A percentile compares a stretch with the other conserved stretches of the same genome.
phyloP scores from a whole-genome alignment of 768 basidiomycete genomes.

The Kwoniella dendrophila region DNA sequence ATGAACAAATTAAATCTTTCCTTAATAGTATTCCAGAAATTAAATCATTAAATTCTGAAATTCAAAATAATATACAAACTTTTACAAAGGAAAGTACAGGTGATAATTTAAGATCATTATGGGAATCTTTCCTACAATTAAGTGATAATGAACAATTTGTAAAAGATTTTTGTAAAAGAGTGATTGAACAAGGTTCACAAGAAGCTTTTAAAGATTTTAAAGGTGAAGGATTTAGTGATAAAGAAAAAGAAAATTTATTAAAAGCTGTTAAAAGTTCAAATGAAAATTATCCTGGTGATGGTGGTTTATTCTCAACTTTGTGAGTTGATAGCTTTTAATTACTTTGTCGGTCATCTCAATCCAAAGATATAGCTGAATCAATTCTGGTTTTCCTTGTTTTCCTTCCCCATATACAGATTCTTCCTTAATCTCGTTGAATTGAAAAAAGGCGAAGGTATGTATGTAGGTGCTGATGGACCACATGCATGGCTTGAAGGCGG shows the following conservation, averaged over 20 bases:
- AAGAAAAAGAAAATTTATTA: constrained; percentile 35
- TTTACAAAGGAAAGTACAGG: constrained; percentile 60
- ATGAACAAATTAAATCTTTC: constrained; percentile 66
- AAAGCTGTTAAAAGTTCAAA: constrained; percentile 35
- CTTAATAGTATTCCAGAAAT: constrained; percentile 74
- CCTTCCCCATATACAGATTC: constrained; percentile 61
- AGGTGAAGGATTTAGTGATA: constrained; percentile 15
- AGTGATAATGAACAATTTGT: constrained; percentile 35
- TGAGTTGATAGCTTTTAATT: neutral
- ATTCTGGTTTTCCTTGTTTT: neutral
- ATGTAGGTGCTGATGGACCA: constrained; percentile 90
- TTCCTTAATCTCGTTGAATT: constrained; percentile 81
- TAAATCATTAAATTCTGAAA: constrained; percentile 64
- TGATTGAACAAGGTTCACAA: constrained; percentile 61
- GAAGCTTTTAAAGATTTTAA: constrained; percentile 20
- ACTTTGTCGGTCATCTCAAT: too few relatives aligned
- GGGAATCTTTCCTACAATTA: constrained; percentile 63
- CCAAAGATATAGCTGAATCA: neutral
- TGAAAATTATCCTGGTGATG: constrained; percentile 44
- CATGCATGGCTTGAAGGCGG: constrained; percentile 94
- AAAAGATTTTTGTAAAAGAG: constrained; percentile 60
- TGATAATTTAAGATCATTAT: constrained; percentile 63
- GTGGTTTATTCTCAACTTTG: constrained; percentile 26
- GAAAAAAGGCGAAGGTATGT: constrained; percentile 83
- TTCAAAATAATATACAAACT: constrained; percentile 58